Evolutionary conservation across 495 filamentous ascomycete genomes (phyloP), one percentile per base, ranked within the genome.

Genomic region (Lepidopterella palustris): DNA sequence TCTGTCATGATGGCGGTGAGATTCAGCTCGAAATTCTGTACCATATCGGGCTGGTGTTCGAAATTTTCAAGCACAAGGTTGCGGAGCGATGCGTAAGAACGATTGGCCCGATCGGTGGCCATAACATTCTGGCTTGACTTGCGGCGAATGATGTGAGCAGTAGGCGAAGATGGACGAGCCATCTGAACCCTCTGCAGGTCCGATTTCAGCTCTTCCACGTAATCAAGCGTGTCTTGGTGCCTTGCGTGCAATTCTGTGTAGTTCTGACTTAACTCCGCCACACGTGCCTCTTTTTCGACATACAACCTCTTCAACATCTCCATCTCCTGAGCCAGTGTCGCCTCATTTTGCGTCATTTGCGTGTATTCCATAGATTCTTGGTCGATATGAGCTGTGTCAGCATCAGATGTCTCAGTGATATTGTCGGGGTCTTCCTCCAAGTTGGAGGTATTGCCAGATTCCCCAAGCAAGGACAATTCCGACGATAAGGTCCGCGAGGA

Each of bases 401-500:
- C 61, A 27, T 70, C 69, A 35, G 68, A 63, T 15, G 42, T 63
- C 28, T 62, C 65, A 15, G 61, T 53, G n/a, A 32, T 29, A 24
- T 55, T 35, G 5, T 60, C 24, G 8, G 60, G 40, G 40, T 64
- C 65, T n/a, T 63, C 60, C 25, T 58, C 64, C 3, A 39, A 53
- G 57, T 49, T 59, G 10, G 60, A 63, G 15, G 60, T 63, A 58
- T 80, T 79, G 65, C 82, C 84, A 70, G 89, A 91, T 71, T 87
- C 90, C 84, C 86, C 88, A 83, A 79, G 89, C 78, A 87, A 97
- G 76, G 89, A 96, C 73, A 96, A 84, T 74, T 97, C 92, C 83
- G 90, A 92, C 61, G 89, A 96, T 70, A 97, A 89, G 74, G 92
- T 96, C 72, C 87, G 91, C 82, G 89, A 90, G 78, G 87, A 91